A percentile compares a stretch with the other conserved stretches of the same genome.
phyloP scores from a whole-genome alignment of 306 rosid species.

The Canavalia gladiata region DNA sequence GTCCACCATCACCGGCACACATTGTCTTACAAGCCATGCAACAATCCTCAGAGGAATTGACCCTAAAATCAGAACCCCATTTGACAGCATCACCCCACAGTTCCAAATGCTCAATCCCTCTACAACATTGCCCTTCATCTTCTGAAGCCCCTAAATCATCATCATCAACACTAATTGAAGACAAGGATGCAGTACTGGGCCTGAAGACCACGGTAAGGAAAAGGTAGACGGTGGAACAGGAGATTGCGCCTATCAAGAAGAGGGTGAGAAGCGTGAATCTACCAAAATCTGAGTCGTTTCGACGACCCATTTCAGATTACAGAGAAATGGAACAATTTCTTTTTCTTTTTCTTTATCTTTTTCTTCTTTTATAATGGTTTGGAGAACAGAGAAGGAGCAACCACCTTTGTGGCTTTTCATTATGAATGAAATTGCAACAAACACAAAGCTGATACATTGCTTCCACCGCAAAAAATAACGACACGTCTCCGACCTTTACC shows the following conservation, averaged over 20 bases:
- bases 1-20: slow-evolving; percentile 58
- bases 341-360: neutral
- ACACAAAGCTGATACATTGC: neutral
- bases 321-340: slow-evolving; percentile 34
- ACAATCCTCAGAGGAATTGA: slow-evolving; percentile 72
- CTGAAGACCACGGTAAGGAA: slow-evolving; percentile 48
- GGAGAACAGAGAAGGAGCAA: neutral
- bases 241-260: slow-evolving; percentile 63
- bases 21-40: slow-evolving; percentile 73
- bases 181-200: neutral
- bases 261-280: slow-evolving; percentile 58
- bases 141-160: slow-evolving; percentile 22
- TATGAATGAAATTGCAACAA: neutral
- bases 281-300: slow-evolving; percentile 65
- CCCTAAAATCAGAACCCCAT: slow-evolving; percentile 74
- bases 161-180: slow-evolving; percentile 35
- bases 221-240: slow-evolving; percentile 65
- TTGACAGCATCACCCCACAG: slow-evolving; percentile 85
- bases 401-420: slow-evolving; percentile 41
- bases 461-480: slow-evolving; percentile 33
- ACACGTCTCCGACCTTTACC: slow-evolving; percentile 1
- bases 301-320: slow-evolving; percentile 70
- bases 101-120: slow-evolving; percentile 76
- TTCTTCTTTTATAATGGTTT: neutral
- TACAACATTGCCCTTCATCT: slow-evolving; percentile 55